Base-by-base conservation (phyloP, 306 rosid genomes). In the Corylus heterophylla region DNA sequence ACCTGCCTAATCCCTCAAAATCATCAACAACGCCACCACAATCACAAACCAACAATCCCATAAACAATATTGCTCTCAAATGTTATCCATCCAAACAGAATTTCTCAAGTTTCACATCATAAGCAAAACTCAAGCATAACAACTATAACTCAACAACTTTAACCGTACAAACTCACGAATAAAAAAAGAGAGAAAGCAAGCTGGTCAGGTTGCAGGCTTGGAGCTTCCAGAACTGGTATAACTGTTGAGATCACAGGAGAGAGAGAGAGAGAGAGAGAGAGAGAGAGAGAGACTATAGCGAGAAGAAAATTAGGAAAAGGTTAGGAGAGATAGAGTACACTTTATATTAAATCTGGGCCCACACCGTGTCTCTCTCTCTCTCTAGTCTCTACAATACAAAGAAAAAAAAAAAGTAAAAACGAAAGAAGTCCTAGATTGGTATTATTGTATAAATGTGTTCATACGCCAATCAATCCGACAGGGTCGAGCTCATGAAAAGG, bases 241-340 rank as follows among this genome's bases (percentile, higher is more conserved):
- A 52, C 63, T 7, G 49, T 12, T 39, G 74, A 71, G 59, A 48
- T 66, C 61, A 63, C 31, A 13, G 74, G 83, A 63, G n/a, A 76
- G 77, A 81, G 81, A 87, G 80, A 76, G 80, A 83, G 59, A 54
- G n/a, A 54, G 42, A 39, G 50, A 47, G 50, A 47, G 48, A 45
- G 7, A 4, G 48, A 45, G 73, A 58, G 61, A 17, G 59, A 79
- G 47, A 69, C 61, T 71, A 77, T 56, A 72, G 64, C 67, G 69
- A 73, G 81, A 78, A 84, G 82, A 69, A 87, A 83, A 83, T 80
- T 83, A 88, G 87, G 91, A 78, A 78, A 73, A 83, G 84, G 89
- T 80, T 85, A 83, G 91, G 89, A 88, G 73, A 68, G 81, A 77
- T 44, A 70, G 74, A 73, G 76, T 58, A 72, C 73, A 69, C 45